Base-by-base conservation (phyloP, 352 stramenopile species). In the Phytophthora macrochlamydospora region DNA sequence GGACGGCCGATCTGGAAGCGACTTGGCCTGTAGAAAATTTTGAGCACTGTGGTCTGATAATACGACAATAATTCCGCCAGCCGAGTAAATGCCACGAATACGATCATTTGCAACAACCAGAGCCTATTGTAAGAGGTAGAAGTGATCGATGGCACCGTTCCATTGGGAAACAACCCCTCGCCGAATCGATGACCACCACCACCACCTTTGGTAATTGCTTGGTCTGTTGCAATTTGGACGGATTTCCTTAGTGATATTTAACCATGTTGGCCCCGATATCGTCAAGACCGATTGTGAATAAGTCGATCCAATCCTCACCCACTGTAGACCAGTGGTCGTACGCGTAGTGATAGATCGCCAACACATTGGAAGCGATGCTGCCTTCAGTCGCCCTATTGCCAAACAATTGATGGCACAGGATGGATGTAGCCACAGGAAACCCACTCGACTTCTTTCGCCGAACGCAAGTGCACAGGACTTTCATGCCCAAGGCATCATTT, bases 171-270 rank as follows among this genome's bases (percentile, higher is more conserved):
- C 55, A 33, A 40, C 13, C 14, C 32, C 56, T 56, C 8, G 46
- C 56, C 38, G 48, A 44, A 32, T 62, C 56, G 18, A 62, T 38
- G 0, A 24, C 45, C 35, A 62, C 45, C 12, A 62, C 24, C 45
- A 62, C 31, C 29, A 62, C 29, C 40, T 13, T 45, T 31, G 18
- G 18, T 24, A 24, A 24, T 24, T 24, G 18, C 18, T 24, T 24
- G 18, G 18, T 24, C 18, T 24, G 18, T 24, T 24, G 18, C 18
- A 24, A 24, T 24, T 24, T 24, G 18, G 18, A 24, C 18, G 18
- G 18, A 24, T 24, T 24, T 24, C 18, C 18, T 9, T 18, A 38
- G 51, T 18, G 28, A 18, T 45, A 9, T 28, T 11, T 4, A 42
- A 8, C 32, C 42, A n/a, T 51, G 24, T 46, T 13, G n/a, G 35